Evolutionary conservation across 768 basidiomycete species (phyloP).

Genomic region (Tylopilus vinaceipallidus): DNA sequence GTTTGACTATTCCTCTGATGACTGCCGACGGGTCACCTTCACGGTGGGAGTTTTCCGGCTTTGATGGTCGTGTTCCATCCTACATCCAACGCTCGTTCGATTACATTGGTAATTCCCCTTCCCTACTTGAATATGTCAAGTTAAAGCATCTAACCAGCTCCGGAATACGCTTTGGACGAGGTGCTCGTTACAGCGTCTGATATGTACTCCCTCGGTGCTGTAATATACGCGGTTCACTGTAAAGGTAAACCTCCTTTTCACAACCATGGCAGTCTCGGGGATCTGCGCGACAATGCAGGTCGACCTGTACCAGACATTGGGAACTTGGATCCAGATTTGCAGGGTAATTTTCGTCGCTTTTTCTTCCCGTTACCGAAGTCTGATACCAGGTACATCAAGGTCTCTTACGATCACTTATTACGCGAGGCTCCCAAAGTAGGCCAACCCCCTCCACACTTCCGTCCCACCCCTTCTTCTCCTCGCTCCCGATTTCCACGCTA

Average conservation of each 20-base stretch:
- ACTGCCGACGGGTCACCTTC: constrained; percentile 68
- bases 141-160: constrained; percentile 51
- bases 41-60: constrained; percentile 88
- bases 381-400: constrained; percentile 41
- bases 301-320: constrained; percentile 62
- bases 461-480: constrained; percentile 89
- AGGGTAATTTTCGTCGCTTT: constrained; percentile 44
- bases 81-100: constrained; percentile 92
- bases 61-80: constrained; percentile 73
- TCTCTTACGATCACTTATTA: constrained; percentile 77
- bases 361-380: constrained; percentile 2
- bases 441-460: constrained; percentile 81
- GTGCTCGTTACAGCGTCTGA: constrained; percentile 84
- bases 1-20: constrained; percentile 77
- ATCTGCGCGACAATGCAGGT: constrained; percentile 67
- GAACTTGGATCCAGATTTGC: constrained; percentile 66
- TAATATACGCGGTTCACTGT: constrained; percentile 89
- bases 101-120: constrained; percentile 68
- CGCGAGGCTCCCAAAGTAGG: constrained; percentile 68
- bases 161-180: constrained; percentile 93
- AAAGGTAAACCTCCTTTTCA: constrained; percentile 86
- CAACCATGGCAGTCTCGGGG: constrained; percentile 73
- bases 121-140: not conserved
- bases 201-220: constrained; percentile 88
- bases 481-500: constrained; percentile 90